Evolutionary conservation across 345 rosid species (phyloP).

Genomic region (Trapa incisa): DNA sequence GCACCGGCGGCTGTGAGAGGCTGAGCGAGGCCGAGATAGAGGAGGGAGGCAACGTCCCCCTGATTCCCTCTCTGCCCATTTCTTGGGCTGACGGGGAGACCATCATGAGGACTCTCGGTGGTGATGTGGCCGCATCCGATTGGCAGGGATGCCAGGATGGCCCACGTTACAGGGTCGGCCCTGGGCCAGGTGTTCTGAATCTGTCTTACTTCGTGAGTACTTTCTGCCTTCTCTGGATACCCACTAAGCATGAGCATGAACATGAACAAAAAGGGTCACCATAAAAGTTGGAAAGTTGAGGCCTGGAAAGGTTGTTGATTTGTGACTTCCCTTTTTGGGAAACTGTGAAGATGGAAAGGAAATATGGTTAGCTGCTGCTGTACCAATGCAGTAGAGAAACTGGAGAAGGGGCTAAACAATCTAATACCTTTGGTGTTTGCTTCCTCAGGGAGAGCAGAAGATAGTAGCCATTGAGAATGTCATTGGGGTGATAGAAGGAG

Average conservation of each 20-base stretch:
- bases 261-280: too few relatives aligned
- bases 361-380: too few relatives aligned
- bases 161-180: conserved; percentile 51
- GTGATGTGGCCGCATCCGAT: conserved; percentile 35
- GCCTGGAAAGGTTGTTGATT: too few relatives aligned
- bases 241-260: too few relatives aligned
- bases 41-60: conserved; percentile 34
- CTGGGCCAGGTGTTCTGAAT: conserved; percentile 61
- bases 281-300: too few relatives aligned
- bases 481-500: conserved; percentile 63
- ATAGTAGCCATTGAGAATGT: conserved; percentile 65
- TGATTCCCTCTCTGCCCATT: conserved; percentile 67
- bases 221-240: too few relatives aligned
- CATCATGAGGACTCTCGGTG: conserved; percentile 41
- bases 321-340: too few relatives aligned
- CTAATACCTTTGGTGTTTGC: conserved; percentile 1
- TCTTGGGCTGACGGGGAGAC: conserved; percentile 60
- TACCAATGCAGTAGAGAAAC: too few relatives aligned
- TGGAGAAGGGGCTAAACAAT: too few relatives aligned
- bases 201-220: conserved; percentile 48
- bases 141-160: conserved; percentile 59
- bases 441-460: conserved; percentile 45
- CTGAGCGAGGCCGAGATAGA: conserved; percentile 43
- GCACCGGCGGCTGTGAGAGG: conserved; percentile 62
- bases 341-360: too few relatives aligned